These are phyloP conservation scores for Leptodontidium sp. DNA, from an alignment of 2,329 filamentous ascomycete genomes.

Conservation along the genomic window DNA sequence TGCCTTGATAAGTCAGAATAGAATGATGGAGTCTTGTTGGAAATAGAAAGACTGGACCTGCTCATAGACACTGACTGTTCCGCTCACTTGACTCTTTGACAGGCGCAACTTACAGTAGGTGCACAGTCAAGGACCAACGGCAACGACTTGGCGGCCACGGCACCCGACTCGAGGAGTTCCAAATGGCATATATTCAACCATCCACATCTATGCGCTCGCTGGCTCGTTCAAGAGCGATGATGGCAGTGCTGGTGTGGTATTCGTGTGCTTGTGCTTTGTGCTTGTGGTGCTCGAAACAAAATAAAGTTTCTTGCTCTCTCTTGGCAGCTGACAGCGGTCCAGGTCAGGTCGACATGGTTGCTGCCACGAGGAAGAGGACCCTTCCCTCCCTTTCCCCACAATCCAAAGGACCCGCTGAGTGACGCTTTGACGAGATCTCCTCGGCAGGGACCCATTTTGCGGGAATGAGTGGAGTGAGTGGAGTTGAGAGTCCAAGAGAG, in stretches of 20 bases:
- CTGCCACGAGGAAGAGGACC: not conserved
- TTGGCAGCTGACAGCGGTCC: conserved; percentile 10
- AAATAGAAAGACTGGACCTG: too few relatives aligned
- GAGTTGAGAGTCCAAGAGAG: not conserved
- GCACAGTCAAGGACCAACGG: not conserved
- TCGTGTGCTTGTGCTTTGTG: not conserved
- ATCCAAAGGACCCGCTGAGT: not conserved
- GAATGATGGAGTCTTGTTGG: too few relatives aligned
- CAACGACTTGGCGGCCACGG: not conserved
- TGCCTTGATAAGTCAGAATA: not conserved
- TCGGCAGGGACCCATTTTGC: not conserved
- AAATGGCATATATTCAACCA: not conserved
- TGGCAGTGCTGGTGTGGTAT: not conserved
- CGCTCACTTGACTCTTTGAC: not conserved
- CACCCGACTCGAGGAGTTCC: not conserved
- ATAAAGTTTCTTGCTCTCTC: not conserved
- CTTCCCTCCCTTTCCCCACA: not conserved
- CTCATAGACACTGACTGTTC: not conserved
- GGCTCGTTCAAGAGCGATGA: not conserved
- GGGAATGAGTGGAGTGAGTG: not conserved
- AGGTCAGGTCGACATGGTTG: conserved; percentile 7
- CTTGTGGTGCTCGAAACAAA: not conserved
- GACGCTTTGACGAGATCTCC: conserved; percentile 11
- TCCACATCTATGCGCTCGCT: not conserved
- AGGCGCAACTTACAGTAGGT: too few relatives aligned